phyloP scores from a whole-genome alignment of 148 eudicot genomes.

The Rhododendron williamsianum region DNA sequence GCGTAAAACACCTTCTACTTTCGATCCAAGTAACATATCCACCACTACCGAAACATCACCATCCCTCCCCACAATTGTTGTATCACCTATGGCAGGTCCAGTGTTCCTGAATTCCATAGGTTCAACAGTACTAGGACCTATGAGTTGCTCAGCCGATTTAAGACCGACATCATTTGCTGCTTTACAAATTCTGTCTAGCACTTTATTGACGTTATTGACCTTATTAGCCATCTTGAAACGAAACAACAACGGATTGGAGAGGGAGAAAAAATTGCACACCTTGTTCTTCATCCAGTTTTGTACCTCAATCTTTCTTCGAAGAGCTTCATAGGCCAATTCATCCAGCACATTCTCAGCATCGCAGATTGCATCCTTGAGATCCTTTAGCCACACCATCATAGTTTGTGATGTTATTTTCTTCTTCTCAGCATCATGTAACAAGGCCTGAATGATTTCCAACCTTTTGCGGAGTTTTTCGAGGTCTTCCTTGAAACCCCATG shows the following conservation, averaged over 20 bases:
- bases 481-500: not conserved
- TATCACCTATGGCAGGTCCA: not conserved
- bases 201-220: no score
- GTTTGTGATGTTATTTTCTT: not conserved
- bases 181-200: no score
- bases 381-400: not conserved
- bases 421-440: not conserved
- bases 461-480: not conserved
- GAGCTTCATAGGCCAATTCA: not conserved
- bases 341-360: conserved; percentile 10
- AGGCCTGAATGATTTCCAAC: not conserved
- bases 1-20: no score
- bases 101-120: not conserved
- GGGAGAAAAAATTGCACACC: no score
- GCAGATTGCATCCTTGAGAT: not conserved
- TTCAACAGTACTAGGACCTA: not conserved
- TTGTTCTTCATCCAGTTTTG: no score
- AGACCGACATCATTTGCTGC: no score
- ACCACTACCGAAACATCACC: not conserved
- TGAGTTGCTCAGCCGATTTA: no score
- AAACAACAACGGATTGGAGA: no score
- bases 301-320: no score
- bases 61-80: not conserved
- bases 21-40: not conserved
- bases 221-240: no score